Evolutionary conservation across 176 grass and related monocot species (phyloP), one percentile per base, ranked within the genome.

Genomic region (Cocos nucifera): DNA sequence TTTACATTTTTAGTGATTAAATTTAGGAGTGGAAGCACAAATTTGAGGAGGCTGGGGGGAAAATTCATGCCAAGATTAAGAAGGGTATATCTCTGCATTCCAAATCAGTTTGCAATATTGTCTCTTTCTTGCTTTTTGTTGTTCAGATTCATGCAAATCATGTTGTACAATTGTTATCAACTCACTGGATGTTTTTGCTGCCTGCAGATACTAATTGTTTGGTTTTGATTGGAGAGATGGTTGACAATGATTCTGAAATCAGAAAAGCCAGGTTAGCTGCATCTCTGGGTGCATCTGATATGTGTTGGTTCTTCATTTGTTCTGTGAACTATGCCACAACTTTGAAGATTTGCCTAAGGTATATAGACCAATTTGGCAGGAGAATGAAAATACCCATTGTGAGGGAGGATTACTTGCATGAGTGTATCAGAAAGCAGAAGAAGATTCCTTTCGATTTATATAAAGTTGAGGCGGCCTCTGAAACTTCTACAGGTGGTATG

Each of bases 311-410:
- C 8, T 79, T 64, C 12, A 29, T 66, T 57, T 19, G 17, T 22
- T 50, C 8, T 64, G 16, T 16, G 65, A 66, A 17, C 19, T 56
- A 49, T 49, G 23, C 14, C 6, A 32, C 27, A 57, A 48, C 17
- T 57, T 49, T 35, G 6, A 57, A 30, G 16, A 32, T 63, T 64
- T 66, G 24, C 51, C 52, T 30, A 49, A 15, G 51, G 57, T 52
- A 69, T 65, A 6, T 73, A 35, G 71, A 18, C 55, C 44, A 59
- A 79, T 71, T 56, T 87, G 30, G 28, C 78, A 96, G 91, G 91
- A 87, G 86, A 65, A 58, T 90, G 80, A 96, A 96, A 64, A 72
- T 96, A 79, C 86, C 91, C 5, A 82, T 96, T 19, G 61, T 96
- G 52, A 84, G 78, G 60, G 83, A 85, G 65, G 80, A 70, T 62